Percentiles rank a stretch among this genome's conserved stretches.
Conservation (phyloP, 1,139 yeast species). For the Nakaseomyces sp. region DNA sequence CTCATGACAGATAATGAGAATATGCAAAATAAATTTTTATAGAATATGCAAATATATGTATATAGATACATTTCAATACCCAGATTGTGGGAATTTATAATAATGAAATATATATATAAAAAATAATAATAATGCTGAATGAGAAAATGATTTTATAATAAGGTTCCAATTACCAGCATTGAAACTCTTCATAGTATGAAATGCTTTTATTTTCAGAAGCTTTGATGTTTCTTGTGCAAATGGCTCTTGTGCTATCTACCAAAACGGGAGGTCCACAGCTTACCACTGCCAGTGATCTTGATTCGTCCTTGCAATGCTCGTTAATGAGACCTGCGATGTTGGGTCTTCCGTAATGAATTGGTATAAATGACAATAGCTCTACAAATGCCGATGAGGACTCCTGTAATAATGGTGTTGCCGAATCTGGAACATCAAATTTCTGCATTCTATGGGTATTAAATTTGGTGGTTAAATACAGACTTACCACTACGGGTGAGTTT, state of each 20-base stretch:
- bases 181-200: conserved; percentile 24
- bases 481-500: not conserved
- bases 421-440: conserved; percentile 5
- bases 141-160: too few relatives aligned
- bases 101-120: too few relatives aligned
- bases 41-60: not conserved
- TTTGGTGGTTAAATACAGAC: conserved; percentile 1
- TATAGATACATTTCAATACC: too few relatives aligned
- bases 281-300: conserved; percentile 36
- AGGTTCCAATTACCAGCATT: conserved; percentile 20
- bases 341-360: conserved; percentile 40
- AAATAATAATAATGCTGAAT: too few relatives aligned
- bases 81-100: too few relatives aligned
- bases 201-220: conserved; percentile 13
- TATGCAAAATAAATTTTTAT: too few relatives aligned
- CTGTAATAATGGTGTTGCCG: conserved; percentile 1
- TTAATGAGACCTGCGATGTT: conserved; percentile 34
- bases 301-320: conserved; percentile 7
- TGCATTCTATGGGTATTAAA: conserved; percentile 3
- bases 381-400: not conserved
- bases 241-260: conserved; percentile 43
- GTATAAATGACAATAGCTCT: conserved; percentile 1
- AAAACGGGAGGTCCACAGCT: conserved; percentile 45
- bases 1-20: too few relatives aligned
- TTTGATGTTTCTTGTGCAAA: conserved; percentile 26